phyloP scores from a whole-genome alignment of 2,329 filamentous ascomycete species.

The Xenosphaeropsis pyriputrescens region DNA sequence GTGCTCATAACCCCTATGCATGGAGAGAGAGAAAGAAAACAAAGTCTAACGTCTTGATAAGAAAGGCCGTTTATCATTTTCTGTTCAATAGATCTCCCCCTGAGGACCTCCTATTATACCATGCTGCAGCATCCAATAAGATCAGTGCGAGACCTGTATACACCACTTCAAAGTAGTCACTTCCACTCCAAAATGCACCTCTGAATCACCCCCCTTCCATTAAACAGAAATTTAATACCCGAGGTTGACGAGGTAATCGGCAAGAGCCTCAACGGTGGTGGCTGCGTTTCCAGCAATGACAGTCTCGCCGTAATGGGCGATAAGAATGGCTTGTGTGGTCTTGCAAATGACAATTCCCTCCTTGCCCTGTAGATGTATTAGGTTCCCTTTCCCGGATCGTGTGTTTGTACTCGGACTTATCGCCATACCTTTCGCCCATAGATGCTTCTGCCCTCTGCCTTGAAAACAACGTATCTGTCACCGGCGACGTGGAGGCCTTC shows the following conservation, averaged over 20 bases:
- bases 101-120: no score
- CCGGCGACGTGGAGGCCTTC: constrained; percentile 65
- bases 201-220: background rate
- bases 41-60: background rate
- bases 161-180: background rate
- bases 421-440: constrained; percentile 70
- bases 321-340: constrained; percentile 75
- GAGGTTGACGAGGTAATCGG: constrained; percentile 65
- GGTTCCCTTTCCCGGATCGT: no score
- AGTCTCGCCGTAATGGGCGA: constrained; percentile 71
- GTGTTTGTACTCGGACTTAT: background rate
- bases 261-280: constrained; percentile 68
- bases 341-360: constrained; percentile 73
- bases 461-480: constrained; percentile 65
- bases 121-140: no score
- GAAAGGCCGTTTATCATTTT: constrained; percentile 1
- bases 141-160: background rate
- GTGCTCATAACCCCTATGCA: background rate
- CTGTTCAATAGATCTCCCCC: no score
- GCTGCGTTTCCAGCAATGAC: constrained; percentile 62
- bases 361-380: constrained; percentile 40
- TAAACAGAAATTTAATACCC: constrained; percentile 41
- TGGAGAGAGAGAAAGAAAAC: background rate
- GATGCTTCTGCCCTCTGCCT: constrained; percentile 61
- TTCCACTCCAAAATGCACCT: background rate